phyloP scores from a whole-genome alignment of 2,329 filamentous ascomycete species.

The Pseudogymnoascus sp. region DNA sequence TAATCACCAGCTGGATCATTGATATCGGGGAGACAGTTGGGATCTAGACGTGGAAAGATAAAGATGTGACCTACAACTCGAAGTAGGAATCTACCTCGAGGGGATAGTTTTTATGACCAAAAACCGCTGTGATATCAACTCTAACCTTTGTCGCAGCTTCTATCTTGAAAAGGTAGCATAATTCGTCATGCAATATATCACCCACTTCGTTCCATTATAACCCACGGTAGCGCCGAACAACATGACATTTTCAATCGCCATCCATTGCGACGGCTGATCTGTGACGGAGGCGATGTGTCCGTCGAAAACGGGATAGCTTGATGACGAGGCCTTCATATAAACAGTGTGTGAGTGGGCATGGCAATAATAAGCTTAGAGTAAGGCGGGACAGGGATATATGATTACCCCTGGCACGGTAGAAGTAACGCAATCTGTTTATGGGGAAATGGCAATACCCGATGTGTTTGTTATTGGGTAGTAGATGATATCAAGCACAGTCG shows the following conservation, averaged over 20 bases:
- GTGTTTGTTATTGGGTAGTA: background rate
- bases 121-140: background rate
- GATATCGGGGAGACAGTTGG: background rate
- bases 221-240: background rate
- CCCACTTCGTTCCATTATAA: background rate
- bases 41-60: background rate
- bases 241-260: background rate
- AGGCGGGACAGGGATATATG: background rate
- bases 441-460: background rate
- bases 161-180: background rate
- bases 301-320: background rate
- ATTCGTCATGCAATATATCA: background rate
- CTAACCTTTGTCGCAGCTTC: background rate
- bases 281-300: background rate
- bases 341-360: background rate
- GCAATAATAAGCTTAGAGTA: background rate
- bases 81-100: background rate
- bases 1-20: background rate
- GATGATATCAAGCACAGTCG: background rate
- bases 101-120: background rate
- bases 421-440: background rate
- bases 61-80: background rate
- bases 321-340: background rate
- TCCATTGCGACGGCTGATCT: background rate
- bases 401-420: background rate